Percentiles rank a stretch among this genome's conserved stretches.
These are phyloP conservation scores for Chondrostereum purpureum DNA, from an alignment of 1,284 basidiomycete species.

Conservation along the genomic window DNA sequence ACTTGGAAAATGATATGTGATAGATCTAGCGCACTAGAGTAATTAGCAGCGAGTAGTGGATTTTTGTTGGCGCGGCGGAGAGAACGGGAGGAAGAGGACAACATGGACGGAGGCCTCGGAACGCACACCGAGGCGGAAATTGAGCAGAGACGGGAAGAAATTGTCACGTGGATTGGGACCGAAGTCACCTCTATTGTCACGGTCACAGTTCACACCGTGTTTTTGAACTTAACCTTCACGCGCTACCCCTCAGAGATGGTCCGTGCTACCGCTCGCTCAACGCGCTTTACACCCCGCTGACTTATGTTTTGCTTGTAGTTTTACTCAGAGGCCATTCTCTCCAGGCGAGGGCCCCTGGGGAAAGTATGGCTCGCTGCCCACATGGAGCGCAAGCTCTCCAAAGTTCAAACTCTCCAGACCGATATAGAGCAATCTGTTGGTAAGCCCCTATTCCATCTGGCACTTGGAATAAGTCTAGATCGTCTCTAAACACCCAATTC, in stretches of 20 bases:
- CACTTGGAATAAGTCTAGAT: background rate
- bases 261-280: conserved; percentile 6
- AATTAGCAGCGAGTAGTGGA: background rate
- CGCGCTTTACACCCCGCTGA: conserved; percentile 6
- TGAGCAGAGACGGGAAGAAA: no score
- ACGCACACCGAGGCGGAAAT: no score
- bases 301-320: conserved; percentile 45
- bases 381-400: conserved; percentile 96
- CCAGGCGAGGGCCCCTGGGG: conserved; percentile 88
- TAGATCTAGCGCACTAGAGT: background rate
- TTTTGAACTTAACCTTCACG: conserved; percentile 6
- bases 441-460: conserved; percentile 38
- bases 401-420: conserved; percentile 88
- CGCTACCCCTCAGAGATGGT: conserved; percentile 27
- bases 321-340: conserved; percentile 89
- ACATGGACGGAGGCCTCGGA: conserved; percentile 3
- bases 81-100: background rate
- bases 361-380: conserved; percentile 99
- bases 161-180: conserved; percentile 8
- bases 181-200: background rate
- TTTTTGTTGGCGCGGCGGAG: background rate
- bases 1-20: no score
- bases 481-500: background rate
- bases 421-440: conserved; percentile 92
- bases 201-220: conserved; percentile 1